Base-by-base conservation (phyloP, 2,329 filamentous ascomycete genomes). In the Bretziella fagacearum region DNA sequence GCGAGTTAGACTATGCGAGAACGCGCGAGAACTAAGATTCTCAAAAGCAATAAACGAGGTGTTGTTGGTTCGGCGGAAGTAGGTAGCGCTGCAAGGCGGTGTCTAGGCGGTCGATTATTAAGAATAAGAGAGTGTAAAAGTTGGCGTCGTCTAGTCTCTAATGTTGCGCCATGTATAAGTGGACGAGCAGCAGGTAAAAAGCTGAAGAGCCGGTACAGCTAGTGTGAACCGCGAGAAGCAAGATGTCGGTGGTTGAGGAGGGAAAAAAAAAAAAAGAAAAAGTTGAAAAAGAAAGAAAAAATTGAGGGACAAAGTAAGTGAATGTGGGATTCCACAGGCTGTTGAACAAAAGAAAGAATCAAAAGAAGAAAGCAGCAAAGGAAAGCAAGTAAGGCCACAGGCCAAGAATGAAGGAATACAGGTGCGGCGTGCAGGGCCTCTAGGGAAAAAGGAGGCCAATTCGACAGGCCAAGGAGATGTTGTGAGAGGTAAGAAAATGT, bases 381-480 rank as follows among this genome's bases (percentile, higher is more conserved):
- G 23, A 39, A 33, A 46, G 26, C 39, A 37, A 43, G 29, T 39
- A 48, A 33, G 39, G 35, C 39, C 40, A 35, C 35, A 32, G 26
- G 18, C 41, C n/a, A 49, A 36, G 39, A 50, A 46, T 50, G 32
- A 18, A 50, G 40, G 18, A 27, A 37, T 22, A 15, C 18, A 37
- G 45, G 45, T 47, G 37, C 15, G n/a, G n/a, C n/a, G 42, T 46
- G 47, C 44, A 50, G 44, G 48, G 48, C 39, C 48, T 47, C 44
- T 50, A 25, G 23, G 44, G 44, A 39, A 50, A 50, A 50, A 50
- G 48, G 48, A 50, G 48, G 46, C 22, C 30, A 47, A 47, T 42
- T 47, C 46, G 36, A 47, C 36, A 41, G 44, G 25, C 44, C 36
- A 45, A 45, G 44, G 46, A 33, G 27, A 43, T 41, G 27, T 47